Conservation (phyloP, 441 rosid species). For the Euphorbia schlechtendalii region DNA sequence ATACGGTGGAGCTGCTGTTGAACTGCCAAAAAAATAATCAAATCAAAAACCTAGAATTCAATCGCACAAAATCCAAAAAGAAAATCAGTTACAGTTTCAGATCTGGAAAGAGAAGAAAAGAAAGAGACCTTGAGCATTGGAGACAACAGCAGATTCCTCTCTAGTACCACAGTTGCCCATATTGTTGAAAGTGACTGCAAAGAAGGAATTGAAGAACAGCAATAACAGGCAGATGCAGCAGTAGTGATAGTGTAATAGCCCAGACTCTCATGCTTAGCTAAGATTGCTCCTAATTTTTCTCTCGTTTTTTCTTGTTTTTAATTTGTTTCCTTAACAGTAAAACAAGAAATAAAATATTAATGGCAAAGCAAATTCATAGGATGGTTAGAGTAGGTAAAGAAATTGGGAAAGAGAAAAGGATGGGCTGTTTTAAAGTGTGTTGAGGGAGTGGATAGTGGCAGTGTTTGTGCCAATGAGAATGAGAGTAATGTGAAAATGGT, state of each 20-base stretch:
- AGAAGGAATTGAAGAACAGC: not conserved
- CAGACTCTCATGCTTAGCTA: constrained; percentile 34
- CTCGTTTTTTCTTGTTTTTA: too few species aligned
- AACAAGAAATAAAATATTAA: too few species aligned
- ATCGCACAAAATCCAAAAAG: not conserved
- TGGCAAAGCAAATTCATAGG: too few species aligned
- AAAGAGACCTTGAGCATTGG: constrained; percentile 69
- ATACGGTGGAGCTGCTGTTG: constrained; percentile 57
- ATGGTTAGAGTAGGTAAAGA: too few species aligned
- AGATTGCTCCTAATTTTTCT: too few species aligned
- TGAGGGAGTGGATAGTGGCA: too few species aligned
- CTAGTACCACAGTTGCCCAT: constrained; percentile 98
- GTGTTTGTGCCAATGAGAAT: too few species aligned
- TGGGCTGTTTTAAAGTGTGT: too few species aligned
- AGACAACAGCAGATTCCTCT: constrained; percentile 86
- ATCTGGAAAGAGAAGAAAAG: not conserved
- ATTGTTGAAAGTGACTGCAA: constrained; percentile 12
- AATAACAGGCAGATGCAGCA: not conserved
- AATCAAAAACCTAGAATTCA: not conserved
- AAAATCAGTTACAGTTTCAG: not conserved
- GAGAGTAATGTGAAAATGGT: too few species aligned
- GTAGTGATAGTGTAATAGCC: constrained; percentile 6
- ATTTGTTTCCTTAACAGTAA: too few species aligned
- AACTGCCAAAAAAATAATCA: constrained; percentile 35
- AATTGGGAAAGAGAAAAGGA: too few species aligned